Percentiles rank a stretch among this genome's conserved stretches.
Conservation (phyloP, 1,284 basidiomycete genomes). For the Apiotrichum veenhuisii region DNA sequence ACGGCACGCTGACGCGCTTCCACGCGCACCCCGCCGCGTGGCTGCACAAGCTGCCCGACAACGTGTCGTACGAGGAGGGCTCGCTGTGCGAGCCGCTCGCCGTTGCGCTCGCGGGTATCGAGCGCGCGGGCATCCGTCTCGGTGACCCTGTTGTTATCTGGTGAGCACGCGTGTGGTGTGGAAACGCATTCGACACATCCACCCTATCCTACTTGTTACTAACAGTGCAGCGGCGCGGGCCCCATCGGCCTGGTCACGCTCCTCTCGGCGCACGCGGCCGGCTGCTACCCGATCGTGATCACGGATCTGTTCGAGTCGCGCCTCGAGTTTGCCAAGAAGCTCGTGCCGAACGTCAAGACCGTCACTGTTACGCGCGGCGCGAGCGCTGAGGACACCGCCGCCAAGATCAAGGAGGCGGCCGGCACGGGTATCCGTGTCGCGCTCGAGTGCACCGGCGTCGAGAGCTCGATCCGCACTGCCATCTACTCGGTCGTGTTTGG, state of each 20-base stretch:
- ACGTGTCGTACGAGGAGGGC: conserved; percentile 54
- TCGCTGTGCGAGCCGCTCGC: conserved; percentile 55
- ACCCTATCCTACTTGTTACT: background rate
- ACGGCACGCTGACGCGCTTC: conserved; percentile 52
- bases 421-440: conserved; percentile 42
- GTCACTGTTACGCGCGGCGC: conserved; percentile 40
- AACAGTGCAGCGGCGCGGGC: conserved; percentile 49
- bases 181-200: too few relatives aligned
- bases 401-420: conserved; percentile 41
- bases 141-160: conserved; percentile 53
- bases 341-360: conserved; percentile 53
- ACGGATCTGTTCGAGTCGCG: conserved; percentile 55
- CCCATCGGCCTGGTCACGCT: conserved; percentile 56
- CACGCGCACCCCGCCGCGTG: conserved; percentile 56
- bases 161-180: conserved; percentile 24
- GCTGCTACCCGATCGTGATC: conserved; percentile 55
- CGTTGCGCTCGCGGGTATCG: conserved; percentile 56
- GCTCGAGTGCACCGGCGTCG: conserved; percentile 67
- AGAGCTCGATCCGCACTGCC: conserved; percentile 79
- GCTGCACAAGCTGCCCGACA: conserved; percentile 55
- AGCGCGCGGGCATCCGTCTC: conserved; percentile 52
- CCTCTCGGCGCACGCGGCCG: conserved; percentile 54
- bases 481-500: conserved; percentile 56
- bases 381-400: conserved; percentile 38
- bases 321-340: conserved; percentile 54